Base-by-base conservation (phyloP, 2,329 filamentous ascomycete species). In the Colletotrichum horii region DNA sequence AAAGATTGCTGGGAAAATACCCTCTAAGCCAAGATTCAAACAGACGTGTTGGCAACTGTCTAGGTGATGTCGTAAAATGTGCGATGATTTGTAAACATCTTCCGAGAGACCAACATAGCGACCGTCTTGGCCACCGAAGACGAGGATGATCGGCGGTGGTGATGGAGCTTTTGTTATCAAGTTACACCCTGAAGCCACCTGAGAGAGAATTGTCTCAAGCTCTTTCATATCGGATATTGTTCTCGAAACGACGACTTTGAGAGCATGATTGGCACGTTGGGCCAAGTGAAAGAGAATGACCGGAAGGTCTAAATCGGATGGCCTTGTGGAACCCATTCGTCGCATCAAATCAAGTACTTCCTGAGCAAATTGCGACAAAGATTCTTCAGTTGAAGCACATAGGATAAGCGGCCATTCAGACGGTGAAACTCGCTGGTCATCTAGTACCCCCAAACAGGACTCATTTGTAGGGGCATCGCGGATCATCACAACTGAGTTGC, bases 41-140 rank as follows among this genome's bases (percentile, higher is more conserved):
- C 81, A 69, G 1, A 81, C 73, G 1, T 74, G 32, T 28, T 87
- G 81, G 68, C 86, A 88, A 6, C 67, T 56, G 52, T 84, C 80
- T 1, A 88, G 79, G 68, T 87, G 78, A 4, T 73, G 67, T 15
- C 80, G 80, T 11, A 73, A 22, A 6, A 73, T 36, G 9, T 55
- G 16, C 3, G 86, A 79, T 2, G 80, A 55, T 0, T 77, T 70
- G 43, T 80, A 78, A 16, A 70, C 74, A 5, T 28, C 16, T 38
- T 32, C 22, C 6, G 64, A 68, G 2, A 73, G 38, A 8, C 70
- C 70, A 19, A 64, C 38, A 11, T 6, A 62, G 1, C 65, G 64
- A 24, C 36, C 2, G 4, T 79, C 80, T 62, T 88, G 86, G 6
- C 85, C 85, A 4, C 84, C 84, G 66, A 87, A 86, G 16, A 79